Conservation (phyloP, 495 filamentous ascomycete species). For the Neurospora sp. region DNA sequence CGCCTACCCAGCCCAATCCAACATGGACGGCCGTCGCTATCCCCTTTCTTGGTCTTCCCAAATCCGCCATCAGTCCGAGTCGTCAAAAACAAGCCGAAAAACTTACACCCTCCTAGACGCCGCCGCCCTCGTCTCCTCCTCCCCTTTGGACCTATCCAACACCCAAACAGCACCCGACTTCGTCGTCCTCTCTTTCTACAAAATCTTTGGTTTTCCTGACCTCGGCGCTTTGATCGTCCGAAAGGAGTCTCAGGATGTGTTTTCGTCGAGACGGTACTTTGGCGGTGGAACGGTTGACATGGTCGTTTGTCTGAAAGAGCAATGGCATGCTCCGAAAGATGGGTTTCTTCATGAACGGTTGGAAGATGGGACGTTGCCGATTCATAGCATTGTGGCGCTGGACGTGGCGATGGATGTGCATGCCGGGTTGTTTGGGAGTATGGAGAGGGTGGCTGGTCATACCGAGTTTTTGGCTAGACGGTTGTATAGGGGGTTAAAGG, state of each 20-base stretch:
- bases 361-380: constrained; percentile 83
- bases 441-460: constrained; percentile 65
- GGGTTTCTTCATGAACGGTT: constrained; percentile 66
- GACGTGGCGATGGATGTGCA: constrained; percentile 64
- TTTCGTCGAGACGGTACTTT: constrained; percentile 66
- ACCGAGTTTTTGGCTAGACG: constrained; percentile 52
- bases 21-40: constrained; percentile 77
- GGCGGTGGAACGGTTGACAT: constrained; percentile 94
- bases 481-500: constrained; percentile 48
- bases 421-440: constrained; percentile 52
- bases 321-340: constrained; percentile 66
- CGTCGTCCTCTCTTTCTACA: constrained; percentile 84
- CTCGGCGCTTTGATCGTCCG: constrained; percentile 79
- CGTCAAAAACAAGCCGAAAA: constrained; percentile 43
- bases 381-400: constrained; percentile 80
- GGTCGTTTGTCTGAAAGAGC: constrained; percentile 47
- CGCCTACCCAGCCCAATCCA: constrained; percentile 85
- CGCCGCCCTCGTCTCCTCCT: constrained; percentile 71
- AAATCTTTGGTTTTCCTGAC: constrained; percentile 94
- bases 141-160: constrained; percentile 61
- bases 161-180: constrained; percentile 65
- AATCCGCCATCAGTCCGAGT: constrained; percentile 28
- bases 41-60: constrained; percentile 59
- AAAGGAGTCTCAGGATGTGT: constrained; percentile 52
- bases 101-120: constrained; percentile 80